phyloP scores from a whole-genome alignment of 2,329 filamentous ascomycete genomes.

The Byssochlamys sp. region DNA sequence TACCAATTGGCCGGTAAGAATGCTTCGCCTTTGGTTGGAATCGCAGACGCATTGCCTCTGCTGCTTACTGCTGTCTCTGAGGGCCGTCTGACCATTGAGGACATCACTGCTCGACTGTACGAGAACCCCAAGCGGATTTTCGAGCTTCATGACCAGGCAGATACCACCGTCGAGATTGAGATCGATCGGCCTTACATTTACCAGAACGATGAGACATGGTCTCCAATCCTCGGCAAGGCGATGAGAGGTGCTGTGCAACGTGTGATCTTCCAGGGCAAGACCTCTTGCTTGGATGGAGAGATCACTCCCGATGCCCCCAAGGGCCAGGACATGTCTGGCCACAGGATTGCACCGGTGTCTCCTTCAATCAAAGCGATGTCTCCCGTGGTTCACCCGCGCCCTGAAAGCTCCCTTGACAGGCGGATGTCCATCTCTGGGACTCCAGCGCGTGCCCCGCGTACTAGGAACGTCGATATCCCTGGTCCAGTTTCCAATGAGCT shows the following conservation, averaged over 20 bases:
- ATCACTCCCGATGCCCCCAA: conserved; percentile 47
- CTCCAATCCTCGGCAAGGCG: conserved; percentile 60
- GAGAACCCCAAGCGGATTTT: conserved; percentile 74
- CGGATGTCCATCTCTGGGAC: conserved; percentile 29
- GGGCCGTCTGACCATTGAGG: conserved; percentile 62
- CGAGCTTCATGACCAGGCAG: conserved; percentile 69
- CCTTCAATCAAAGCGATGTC: conserved; percentile 47
- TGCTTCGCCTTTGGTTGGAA: conserved; percentile 54
- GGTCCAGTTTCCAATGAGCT: conserved; percentile 21
- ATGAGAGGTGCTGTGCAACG: conserved; percentile 63
- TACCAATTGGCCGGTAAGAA: conserved; percentile 60
- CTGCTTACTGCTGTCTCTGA: conserved; percentile 67
- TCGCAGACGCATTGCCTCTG: conserved; percentile 63
- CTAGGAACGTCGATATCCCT: conserved; percentile 15
- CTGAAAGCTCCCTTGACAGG: conserved; percentile 28
- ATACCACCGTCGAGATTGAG: conserved; percentile 64
- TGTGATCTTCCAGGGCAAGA: conserved; percentile 65
- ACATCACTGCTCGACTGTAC: conserved; percentile 61
- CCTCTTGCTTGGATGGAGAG: conserved; percentile 64
- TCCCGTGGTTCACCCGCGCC: conserved; percentile 29
- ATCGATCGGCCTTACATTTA: conserved; percentile 61
- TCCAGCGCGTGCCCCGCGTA: conserved; percentile 25
- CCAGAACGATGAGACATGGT: conserved; percentile 48
- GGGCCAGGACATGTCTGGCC: conserved; percentile 68
- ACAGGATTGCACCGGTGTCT: conserved; percentile 44